A percentile compares a stretch with the other conserved stretches of the same genome.
phyloP scores from a whole-genome alignment of 495 filamentous ascomycete genomes.

The Choiromyces venosus region DNA sequence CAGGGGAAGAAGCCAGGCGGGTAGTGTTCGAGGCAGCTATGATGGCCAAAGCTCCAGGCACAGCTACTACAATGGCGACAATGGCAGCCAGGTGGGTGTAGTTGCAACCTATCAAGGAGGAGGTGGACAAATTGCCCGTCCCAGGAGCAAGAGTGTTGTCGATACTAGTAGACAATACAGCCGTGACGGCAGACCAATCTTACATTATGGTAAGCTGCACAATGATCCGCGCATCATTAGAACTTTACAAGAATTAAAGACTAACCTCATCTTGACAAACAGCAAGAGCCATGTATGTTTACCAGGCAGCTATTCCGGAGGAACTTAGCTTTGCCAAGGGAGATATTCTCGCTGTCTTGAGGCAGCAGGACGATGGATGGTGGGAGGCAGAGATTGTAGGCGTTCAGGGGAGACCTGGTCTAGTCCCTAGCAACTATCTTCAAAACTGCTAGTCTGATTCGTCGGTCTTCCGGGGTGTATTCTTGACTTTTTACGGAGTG shows the following conservation, averaged over 20 bases:
- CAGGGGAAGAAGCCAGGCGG: slow-evolving; percentile 43
- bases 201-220: slow-evolving; percentile 77
- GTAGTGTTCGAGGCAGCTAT: slow-evolving; percentile 30
- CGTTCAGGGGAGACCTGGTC: slow-evolving; percentile 63
- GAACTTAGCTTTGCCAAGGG: slow-evolving; percentile 92
- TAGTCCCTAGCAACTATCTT: slow-evolving; percentile 97
- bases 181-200: slow-evolving; percentile 75
- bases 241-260: not conserved
- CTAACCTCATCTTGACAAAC: slow-evolving; percentile 29
- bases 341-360: slow-evolving; percentile 79
- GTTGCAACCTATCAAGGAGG: slow-evolving; percentile 30
- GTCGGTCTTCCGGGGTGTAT: not conserved
- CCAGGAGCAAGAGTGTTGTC: slow-evolving; percentile 76
- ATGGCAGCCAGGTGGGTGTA: slow-evolving; percentile 36
- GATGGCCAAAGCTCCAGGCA: slow-evolving; percentile 36
- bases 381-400: slow-evolving; percentile 96
- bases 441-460: slow-evolving; percentile 55
- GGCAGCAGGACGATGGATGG: slow-evolving; percentile 97
- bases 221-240: slow-evolving; percentile 18
- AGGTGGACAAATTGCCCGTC: slow-evolving; percentile 49
- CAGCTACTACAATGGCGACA: slow-evolving; percentile 33
- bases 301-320: slow-evolving; percentile 87
- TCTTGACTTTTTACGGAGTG: not conserved
- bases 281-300: slow-evolving; percentile 93
- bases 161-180: slow-evolving; percentile 67